Evolutionary conservation across 768 basidiomycete species (phyloP).

Genomic region (Serendipita sp.): DNA sequence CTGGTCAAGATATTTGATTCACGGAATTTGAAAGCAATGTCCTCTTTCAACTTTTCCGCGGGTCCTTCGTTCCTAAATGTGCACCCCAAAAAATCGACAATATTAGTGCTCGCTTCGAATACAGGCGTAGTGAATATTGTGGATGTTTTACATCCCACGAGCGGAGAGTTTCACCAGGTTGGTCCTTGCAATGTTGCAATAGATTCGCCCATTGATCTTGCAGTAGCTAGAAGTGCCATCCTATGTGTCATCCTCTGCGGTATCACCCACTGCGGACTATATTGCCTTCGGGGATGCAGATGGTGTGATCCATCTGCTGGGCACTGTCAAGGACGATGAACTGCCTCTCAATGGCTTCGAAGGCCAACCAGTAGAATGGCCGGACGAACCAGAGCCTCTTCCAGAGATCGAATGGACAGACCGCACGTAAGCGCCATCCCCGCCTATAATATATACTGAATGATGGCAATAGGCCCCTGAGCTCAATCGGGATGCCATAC

Average conservation of each 20-base stretch:
- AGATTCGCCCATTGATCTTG: slow-evolving; percentile 9
- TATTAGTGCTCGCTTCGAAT: slow-evolving; percentile 57
- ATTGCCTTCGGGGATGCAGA: slow-evolving; percentile 85
- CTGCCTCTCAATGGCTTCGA: slow-evolving; percentile 80
- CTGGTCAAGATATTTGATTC: slow-evolving; percentile 87
- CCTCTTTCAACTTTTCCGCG: slow-evolving; percentile 75
- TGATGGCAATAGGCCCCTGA: slow-evolving; percentile 52
- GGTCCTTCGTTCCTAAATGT: slow-evolving; percentile 76
- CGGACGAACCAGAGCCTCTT: slow-evolving; percentile 51
- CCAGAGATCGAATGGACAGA: slow-evolving; percentile 71
- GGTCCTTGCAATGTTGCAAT: slow-evolving; percentile 1
- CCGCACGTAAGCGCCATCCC: slow-evolving; percentile 42
- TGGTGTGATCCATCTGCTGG: slow-evolving; percentile 67
- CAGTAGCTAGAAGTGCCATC: slow-evolving; percentile 29
- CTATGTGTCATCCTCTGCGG: slow-evolving; percentile 61
- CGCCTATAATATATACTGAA: not conserved
- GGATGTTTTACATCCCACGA: slow-evolving; percentile 58
- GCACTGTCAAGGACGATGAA: slow-evolving; percentile 38
- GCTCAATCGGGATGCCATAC: slow-evolving; percentile 74
- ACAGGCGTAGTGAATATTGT: slow-evolving; percentile 77
- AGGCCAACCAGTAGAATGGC: slow-evolving; percentile 74
- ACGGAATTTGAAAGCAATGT: slow-evolving; percentile 64
- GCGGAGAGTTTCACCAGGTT: slow-evolving; percentile 71
- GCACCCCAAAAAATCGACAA: slow-evolving; percentile 61
- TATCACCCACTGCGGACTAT: slow-evolving; percentile 80